These are phyloP conservation scores for Iberis pinnata DNA, from an alignment of 345 rosid genomes.

Conservation along the genomic window DNA sequence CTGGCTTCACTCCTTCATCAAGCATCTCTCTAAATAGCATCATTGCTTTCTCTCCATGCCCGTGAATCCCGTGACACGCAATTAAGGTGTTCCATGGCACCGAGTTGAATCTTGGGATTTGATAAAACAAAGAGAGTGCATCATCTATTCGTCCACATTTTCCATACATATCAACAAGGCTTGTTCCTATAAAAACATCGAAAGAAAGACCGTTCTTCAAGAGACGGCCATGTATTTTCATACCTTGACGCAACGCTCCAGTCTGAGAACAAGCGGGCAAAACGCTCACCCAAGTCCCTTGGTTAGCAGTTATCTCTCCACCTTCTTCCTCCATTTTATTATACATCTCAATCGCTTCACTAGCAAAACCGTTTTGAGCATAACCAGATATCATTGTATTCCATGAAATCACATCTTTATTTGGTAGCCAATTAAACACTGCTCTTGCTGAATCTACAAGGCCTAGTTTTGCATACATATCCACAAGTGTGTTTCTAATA, in stretches of 20 bases:
- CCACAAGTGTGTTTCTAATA: slow-evolving; percentile 42
- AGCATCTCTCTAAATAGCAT: slow-evolving; percentile 42
- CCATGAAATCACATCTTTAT: slow-evolving; percentile 49
- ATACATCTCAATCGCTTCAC: slow-evolving; percentile 44
- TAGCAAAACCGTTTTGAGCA: slow-evolving; percentile 53
- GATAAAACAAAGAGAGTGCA: slow-evolving; percentile 37
- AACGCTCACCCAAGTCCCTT: slow-evolving; percentile 56
- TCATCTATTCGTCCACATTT: slow-evolving; percentile 48
- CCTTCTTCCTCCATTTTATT: slow-evolving; percentile 35
- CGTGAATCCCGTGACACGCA: slow-evolving; percentile 44
- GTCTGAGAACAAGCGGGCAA: slow-evolving; percentile 47
- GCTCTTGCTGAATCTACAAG: slow-evolving; percentile 30
- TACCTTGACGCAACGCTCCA: slow-evolving; percentile 51
- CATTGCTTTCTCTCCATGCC: slow-evolving; percentile 43
- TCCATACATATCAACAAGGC: slow-evolving; percentile 54
- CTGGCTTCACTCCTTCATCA: slow-evolving; percentile 42
- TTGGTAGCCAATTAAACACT: slow-evolving; percentile 36
- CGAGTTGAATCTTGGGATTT: slow-evolving; percentile 37
- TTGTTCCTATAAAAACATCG: slow-evolving; percentile 43
- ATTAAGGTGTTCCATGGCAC: slow-evolving; percentile 57
- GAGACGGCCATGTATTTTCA: slow-evolving; percentile 39
- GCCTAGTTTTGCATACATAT: slow-evolving; percentile 52
- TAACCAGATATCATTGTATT: slow-evolving; percentile 47
- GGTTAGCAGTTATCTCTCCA: slow-evolving; percentile 35
- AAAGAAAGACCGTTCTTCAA: slow-evolving; percentile 32